Evolutionary conservation across 805 yeast genomes (phyloP), one percentile per base, ranked within the genome.

Genomic region (Maudiozyma saulgeensis): DNA sequence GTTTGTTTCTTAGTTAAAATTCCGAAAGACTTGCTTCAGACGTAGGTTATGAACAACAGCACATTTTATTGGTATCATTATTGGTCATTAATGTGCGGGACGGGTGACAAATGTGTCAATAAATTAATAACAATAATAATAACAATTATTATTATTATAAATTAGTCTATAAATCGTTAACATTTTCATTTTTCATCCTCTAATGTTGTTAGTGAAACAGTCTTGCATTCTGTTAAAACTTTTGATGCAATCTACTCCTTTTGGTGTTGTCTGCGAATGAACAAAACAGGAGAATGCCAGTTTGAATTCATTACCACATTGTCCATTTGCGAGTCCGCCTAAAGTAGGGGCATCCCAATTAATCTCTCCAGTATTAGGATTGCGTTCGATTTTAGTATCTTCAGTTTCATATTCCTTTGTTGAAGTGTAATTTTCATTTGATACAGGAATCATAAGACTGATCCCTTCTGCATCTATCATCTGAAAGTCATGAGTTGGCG

Each of bases 261-360:
- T 91, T 64, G 98, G 97, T 66, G 91, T 98, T 51, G 84, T 83
- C 61, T 84, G 87, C 6, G 97, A 89, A 73, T 84, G 89, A 41
- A 93, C 91, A 63, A 93, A 93, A 68, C 99, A 93, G 9, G 95
- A 77, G 67, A 93, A 93, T 0, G 99, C 98, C 47, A 79, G 88
- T 71, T 87, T 88, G 75, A 88, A 88, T 70, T 89, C 96, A 60
- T 82, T 90, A 50, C 99, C 99, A 72, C 99, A 93, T 49, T 99
- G 98, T 0, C 99, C 99, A 56, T 90, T 77, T 32, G 99, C 98
- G 97, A 93, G 88, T 41, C 99, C 99, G 34, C 98, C 99, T 45
- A 93, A 74, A 69, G 98, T 91, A n/a, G 99, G 98, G 68, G 99
- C 93, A 64, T 93, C 98, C 99, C 99, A 93, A 79, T 93, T 91